phyloP scores from a whole-genome alignment of 2,329 filamentous ascomycete genomes.

The Plectosphaerella cucumerina region DNA sequence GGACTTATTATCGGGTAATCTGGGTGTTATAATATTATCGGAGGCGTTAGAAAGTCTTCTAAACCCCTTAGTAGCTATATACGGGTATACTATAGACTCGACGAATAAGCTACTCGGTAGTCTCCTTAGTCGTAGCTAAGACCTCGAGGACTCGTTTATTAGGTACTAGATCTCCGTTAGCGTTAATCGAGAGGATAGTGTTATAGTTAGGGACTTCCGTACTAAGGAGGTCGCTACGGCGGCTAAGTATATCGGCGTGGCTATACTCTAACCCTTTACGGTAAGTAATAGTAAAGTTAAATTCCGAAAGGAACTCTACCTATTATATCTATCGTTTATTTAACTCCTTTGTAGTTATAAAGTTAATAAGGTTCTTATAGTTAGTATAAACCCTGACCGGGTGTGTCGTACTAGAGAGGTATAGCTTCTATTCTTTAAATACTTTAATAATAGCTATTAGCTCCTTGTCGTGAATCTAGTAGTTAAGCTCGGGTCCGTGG shows the following conservation, averaged over 20 bases:
- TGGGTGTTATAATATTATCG: not conserved
- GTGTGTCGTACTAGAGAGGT: not conserved
- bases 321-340: not conserved
- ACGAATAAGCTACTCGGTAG: no score
- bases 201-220: not conserved
- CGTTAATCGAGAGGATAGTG: not conserved
- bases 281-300: no score
- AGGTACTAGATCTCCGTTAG: not conserved
- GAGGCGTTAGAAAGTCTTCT: not conserved
- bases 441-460: conserved; percentile 1
- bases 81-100: not conserved
- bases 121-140: no score
- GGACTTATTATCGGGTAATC: no score
- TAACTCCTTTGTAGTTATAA: not conserved
- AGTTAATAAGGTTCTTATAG: conserved; percentile 2
- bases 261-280: no score
- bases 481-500: not conserved
- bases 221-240: no score
- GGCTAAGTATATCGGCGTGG: no score
- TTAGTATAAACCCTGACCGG: no score
- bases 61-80: not conserved
- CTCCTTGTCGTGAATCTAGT: not conserved
- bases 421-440: not conserved
- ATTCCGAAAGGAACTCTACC: no score
- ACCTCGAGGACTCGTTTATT: no score